Evolutionary conservation across 441 rosid species (phyloP).

Genomic region (Adansonia gregorii): DNA sequence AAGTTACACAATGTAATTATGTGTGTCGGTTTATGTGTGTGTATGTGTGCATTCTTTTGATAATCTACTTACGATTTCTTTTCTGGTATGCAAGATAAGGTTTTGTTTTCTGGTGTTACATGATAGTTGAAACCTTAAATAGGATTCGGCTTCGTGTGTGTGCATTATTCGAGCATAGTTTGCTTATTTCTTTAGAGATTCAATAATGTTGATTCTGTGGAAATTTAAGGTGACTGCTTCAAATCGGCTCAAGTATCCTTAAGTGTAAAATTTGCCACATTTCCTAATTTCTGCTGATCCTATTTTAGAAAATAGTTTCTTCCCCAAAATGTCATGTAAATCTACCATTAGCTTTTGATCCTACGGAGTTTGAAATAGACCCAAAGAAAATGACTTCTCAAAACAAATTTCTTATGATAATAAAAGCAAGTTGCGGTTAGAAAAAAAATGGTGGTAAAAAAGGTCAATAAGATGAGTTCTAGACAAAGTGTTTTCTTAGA

Average conservation of each 20-base stretch:
- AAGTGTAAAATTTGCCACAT: background rate
- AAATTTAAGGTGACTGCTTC: background rate
- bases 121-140: background rate
- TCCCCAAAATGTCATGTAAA: background rate
- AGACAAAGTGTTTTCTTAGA: conserved; percentile 12
- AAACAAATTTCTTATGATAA: background rate
- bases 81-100: conserved; percentile 15
- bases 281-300: background rate
- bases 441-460: background rate
- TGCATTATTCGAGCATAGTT: background rate
- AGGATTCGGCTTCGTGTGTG: background rate
- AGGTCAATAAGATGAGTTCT: background rate
- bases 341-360: conserved; percentile 4
- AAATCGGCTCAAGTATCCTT: background rate
- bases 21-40: background rate
- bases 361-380: background rate
- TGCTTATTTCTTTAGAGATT: background rate
- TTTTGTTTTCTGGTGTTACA: background rate
- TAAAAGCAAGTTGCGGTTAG: conserved; percentile 8
- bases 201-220: conserved; percentile 1
- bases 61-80: conserved; percentile 11
- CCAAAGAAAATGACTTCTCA: background rate
- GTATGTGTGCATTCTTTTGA: background rate
- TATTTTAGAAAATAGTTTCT: conserved; percentile 9
- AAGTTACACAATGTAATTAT: conserved; percentile 34